phyloP scores from a whole-genome alignment of 331 rosid species.

The Quercus lobata region DNA sequence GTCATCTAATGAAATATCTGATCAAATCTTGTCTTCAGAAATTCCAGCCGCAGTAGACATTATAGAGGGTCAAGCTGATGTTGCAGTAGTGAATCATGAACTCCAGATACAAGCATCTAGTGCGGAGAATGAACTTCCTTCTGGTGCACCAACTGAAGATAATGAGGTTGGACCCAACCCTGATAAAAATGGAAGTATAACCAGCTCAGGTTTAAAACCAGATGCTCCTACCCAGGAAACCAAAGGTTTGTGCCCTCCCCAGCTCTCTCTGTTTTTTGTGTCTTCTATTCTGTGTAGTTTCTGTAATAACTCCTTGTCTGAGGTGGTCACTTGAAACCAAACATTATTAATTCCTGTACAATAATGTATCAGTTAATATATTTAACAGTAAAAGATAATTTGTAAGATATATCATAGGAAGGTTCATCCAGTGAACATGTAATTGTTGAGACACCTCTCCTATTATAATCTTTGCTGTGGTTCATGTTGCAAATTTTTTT shows the following conservation, averaged over 20 bases:
- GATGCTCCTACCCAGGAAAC: slow-evolving; percentile 32
- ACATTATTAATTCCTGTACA: neutral
- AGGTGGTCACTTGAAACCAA: neutral
- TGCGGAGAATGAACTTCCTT: slow-evolving; percentile 31
- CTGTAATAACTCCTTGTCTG: neutral
- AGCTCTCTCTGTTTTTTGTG: slow-evolving; percentile 7
- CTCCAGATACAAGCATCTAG: slow-evolving; percentile 27
- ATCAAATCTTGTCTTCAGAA: slow-evolving; percentile 24
- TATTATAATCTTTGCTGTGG: neutral
- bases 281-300: neutral
- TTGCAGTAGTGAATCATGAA: slow-evolving; percentile 31
- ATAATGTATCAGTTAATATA: neutral
- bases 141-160: slow-evolving; percentile 32
- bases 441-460: neutral
- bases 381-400: neutral
- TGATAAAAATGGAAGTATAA: slow-evolving; percentile 28
- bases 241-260: slow-evolving; percentile 36
- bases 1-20: slow-evolving; percentile 31
- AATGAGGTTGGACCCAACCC: slow-evolving; percentile 36
- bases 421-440: neutral
- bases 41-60: slow-evolving; percentile 26
- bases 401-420: neutral
- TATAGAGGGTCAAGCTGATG: slow-evolving; percentile 33
- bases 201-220: slow-evolving; percentile 37
- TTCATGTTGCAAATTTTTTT: neutral